Evolutionary conservation across 495 filamentous ascomycete species (phyloP), one percentile per base, ranked within the genome.

Genomic region (Penicillium flavigenum): DNA sequence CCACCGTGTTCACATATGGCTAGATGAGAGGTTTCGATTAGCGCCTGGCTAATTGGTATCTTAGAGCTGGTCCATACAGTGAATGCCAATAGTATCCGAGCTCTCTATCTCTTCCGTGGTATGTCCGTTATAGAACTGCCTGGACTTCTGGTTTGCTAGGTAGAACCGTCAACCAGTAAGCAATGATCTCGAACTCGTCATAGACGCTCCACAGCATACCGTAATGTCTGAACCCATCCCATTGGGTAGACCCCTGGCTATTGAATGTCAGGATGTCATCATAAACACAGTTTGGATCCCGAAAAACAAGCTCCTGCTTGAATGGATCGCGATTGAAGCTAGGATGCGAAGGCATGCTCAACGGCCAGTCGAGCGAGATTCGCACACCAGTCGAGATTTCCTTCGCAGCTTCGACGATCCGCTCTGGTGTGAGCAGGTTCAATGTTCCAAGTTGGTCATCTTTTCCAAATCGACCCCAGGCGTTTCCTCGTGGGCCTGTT

Each of bases 111-210:
- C 79, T 4, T 79, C 71, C 54, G 73, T 64, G 0, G 79, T 82
- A 16, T 81, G 75, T 16, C 84, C 85, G 52, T 86, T 85, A 61
- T 87, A 88, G 62, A 85, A 88, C 42, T 57, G 54, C 72, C 77
- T 45, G 11, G 57, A 43, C 72, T 74, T 70, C 79, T 81, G 66
- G 79, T 85, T 59, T 12, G 66, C 66, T 66, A 41, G 2, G 47
- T 66, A 41, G 2, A 48, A 24, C 1, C 10, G 59, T 34, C 16
- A n/a, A 20, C n/a, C 16, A 38, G 5, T 38, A 38, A 38, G 36
- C 6, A n/a, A n/a, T 38, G 7, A 38, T n/a, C 36, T 7, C 36
- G 1, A 24, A 24, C 22, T 24, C 16, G 1, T 0, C 5, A 38
- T n/a, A 38, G 36, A 38, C 16, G 5, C 34, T 38, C 16, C n/a